Evolutionary conservation across 148 eudicot genomes (phyloP).

Genomic region (Rhododendron henanense): DNA sequence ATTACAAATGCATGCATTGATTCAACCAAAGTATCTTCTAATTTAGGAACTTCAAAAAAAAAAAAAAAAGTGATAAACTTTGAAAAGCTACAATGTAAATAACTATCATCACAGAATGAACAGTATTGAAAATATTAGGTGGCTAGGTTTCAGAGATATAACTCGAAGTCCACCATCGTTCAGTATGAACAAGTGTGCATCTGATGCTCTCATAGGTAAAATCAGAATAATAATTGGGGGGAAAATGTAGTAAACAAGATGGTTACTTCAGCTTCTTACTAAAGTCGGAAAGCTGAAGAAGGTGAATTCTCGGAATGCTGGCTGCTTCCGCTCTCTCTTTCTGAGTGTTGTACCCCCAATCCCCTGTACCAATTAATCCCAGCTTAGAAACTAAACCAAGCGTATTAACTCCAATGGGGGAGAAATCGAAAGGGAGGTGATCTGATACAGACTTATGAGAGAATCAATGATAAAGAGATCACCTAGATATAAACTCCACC

Average conservation of each 20-base stretch:
- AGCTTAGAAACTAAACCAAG: slow-evolving; percentile 6
- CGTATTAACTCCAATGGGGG: background rate
- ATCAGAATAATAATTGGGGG: background rate
- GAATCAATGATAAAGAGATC: background rate
- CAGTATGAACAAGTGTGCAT: background rate
- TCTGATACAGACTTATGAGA: background rate
- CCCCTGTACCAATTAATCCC: slow-evolving; percentile 45
- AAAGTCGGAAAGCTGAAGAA: slow-evolving; percentile 79
- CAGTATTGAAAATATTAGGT: background rate
- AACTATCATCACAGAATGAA: background rate
- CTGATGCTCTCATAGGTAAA: background rate
- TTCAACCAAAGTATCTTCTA: background rate
- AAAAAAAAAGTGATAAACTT: background rate
- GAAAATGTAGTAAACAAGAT: background rate
- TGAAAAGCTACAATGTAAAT: background rate
- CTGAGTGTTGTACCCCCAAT: slow-evolving; percentile 92
- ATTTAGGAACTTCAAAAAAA: background rate
- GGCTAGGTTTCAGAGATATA: background rate
- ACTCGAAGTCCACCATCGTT: background rate
- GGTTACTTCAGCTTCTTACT: slow-evolving; percentile 76
- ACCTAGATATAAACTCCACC: slow-evolving; percentile 95
- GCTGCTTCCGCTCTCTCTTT: slow-evolving; percentile 89
- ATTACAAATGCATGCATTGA: too few relatives aligned
- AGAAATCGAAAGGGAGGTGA: background rate
- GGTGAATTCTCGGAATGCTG: slow-evolving; percentile 58